Conservation (phyloP, 305 asterid species). For the Nicotiana rustica region DNA sequence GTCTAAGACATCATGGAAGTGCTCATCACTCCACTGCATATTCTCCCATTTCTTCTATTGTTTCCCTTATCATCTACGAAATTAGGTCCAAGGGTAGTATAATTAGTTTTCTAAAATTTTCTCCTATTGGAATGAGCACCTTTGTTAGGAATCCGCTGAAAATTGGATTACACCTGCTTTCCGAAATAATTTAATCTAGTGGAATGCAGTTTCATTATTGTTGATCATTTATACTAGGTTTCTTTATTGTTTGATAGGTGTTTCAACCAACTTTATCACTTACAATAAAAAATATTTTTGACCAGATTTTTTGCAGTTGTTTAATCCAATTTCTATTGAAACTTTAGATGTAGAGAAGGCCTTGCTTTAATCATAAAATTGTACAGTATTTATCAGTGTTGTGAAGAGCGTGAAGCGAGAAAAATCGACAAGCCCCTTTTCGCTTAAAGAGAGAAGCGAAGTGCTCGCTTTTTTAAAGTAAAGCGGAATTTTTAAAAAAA, state of each 20-base stretch:
- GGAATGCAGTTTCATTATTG: slow-evolving; percentile 2
- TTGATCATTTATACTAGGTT: slow-evolving; percentile 8
- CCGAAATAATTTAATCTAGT: slow-evolving; percentile 16
- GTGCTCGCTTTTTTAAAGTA: no score
- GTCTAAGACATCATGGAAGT: not conserved
- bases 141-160: slow-evolving; percentile 17
- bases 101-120: slow-evolving; percentile 4
- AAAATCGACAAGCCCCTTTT: no score
- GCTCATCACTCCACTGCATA: slow-evolving; percentile 19
- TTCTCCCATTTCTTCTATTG: slow-evolving; percentile 22
- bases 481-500: no score
- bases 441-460: no score
- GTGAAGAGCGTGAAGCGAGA: no score
- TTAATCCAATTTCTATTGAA: not conserved
- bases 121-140: slow-evolving; percentile 6
- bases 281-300: not conserved
- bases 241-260: slow-evolving; percentile 10
- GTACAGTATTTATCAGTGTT: no score
- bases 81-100: slow-evolving; percentile 12
- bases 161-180: slow-evolving; percentile 22
- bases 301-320: slow-evolving; percentile 26
- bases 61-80: slow-evolving; percentile 24
- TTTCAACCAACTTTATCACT: slow-evolving; percentile 11
- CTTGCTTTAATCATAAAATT: no score
- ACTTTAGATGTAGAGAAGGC: no score